Base-by-base conservation (phyloP, 2,329 filamentous ascomycete genomes). In the Sarocladiaceae sp. region DNA sequence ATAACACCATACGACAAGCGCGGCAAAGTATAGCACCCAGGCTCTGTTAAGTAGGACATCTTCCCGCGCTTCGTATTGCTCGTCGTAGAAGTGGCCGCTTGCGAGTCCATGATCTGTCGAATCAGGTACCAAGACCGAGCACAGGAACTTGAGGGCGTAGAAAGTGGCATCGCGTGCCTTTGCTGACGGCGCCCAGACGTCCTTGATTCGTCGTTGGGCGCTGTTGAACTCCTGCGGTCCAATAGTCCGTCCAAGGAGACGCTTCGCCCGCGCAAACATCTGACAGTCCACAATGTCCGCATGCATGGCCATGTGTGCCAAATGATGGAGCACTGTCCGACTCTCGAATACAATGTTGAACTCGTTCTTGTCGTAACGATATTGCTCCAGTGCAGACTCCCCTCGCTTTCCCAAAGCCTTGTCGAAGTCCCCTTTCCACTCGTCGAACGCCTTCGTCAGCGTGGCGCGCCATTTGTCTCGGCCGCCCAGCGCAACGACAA, bases 241-340 rank as follows among this genome's bases (percentile, higher is more conserved):
- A 48, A 97, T 94, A 1, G 83, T 82, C 37, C 91, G 82, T 18
- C 93, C 91, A 3, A 97, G 78, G 2, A 96, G 74, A 23, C 90
- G 77, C 53, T 83, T 87, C 1, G 91, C 88, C 7, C 90, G 83
- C 4, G 91, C 93, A 61, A 93, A 96, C 52, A 97, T 94, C 64
- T 97, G 91, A 56, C 89, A 91, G 61, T 97, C 91, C n/a, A 95
- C 87, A 44, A 97, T 88, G 58, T 97, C 91, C 19, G 95, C 89
- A 58, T 97, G 89, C 77, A 95, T 95, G 3, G 89, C 88, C 88
- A 98, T 96, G 62, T 97, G 93, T 1, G 93, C 93, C 11, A 98
- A 72, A 55, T 95, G 88, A 58, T 97, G 90, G 34, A 97, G 71
- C 21, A 95, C 91, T 2, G 85, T 94, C 16, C 88, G 80, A 50